These are phyloP conservation scores for Sabuloglossum arenarium DNA, from an alignment of 495 filamentous ascomycete genomes.

Conservation along the genomic window DNA sequence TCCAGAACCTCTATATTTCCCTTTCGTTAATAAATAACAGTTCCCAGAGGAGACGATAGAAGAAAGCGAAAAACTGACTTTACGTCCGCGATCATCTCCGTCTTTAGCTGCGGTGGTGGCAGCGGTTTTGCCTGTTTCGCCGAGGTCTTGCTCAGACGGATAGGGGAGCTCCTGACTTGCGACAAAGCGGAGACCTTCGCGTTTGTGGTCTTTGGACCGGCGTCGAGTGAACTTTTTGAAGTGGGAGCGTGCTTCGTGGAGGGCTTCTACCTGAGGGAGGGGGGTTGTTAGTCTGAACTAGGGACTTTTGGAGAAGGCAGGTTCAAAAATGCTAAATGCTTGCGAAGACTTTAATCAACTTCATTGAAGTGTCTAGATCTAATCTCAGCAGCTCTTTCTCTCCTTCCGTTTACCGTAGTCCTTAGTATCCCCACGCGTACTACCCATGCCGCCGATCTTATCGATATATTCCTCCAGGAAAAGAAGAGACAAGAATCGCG, in stretches of 20 bases:
- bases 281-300: neutral
- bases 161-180: neutral
- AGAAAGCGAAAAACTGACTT: neutral
- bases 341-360: neutral
- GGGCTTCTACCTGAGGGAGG: conserved; percentile 1
- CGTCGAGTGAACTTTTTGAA: conserved; percentile 2
- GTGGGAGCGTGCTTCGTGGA: neutral
- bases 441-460: too few relatives aligned
- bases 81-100: neutral
- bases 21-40: neutral
- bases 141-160: neutral
- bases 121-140: neutral
- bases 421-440: too few relatives aligned
- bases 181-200: neutral
- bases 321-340: neutral
- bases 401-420: too few relatives aligned
- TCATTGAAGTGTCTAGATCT: neutral
- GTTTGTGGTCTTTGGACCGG: conserved; percentile 4
- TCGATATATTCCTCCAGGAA: too few relatives aligned
- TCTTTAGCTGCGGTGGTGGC: neutral
- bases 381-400: neutral
- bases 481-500: neutral
- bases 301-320: neutral
- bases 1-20: neutral
- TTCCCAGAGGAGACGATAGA: neutral